Base-by-base conservation (phyloP, 192 early-diverging fungal species). In the Coemansia sp. region DNA sequence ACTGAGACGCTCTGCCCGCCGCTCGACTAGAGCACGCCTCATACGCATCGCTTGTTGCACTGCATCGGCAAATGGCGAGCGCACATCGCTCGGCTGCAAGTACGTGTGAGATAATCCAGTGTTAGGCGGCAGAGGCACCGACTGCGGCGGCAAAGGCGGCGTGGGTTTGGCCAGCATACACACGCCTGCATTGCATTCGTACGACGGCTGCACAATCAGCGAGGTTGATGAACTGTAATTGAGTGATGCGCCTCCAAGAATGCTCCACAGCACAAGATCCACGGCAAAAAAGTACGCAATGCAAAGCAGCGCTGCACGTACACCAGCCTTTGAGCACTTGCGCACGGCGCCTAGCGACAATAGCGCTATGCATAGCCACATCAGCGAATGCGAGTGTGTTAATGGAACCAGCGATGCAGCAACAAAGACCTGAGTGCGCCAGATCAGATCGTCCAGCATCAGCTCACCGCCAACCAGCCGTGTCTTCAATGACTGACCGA, bases 51-150 rank as follows among this genome's bases (percentile, higher is more conserved):
- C 75, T 40, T 68, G 65, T 41, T 57, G 69, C 7, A 77, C 75
- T 14, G 75, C 75, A 22, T 77, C 68, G n/a, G 75, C 69, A 65
- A 71, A 77, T 25, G 75, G 75, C 40, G 75, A 71, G 37, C 56
- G 61, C 39, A 71, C 64, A n/a, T 56, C 37, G 1, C 32, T 45
- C 20, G 57, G 60, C 25, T 60, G 41, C 19, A 68, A 46, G 54
- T 62, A 48, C 41, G 61, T 50, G 48, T 50, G 48, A 17, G 48
- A 17, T 1, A 17, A 50, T 7, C 14, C 20, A 19, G 8, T 22
- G 20, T 22, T 20, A 39, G 16, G 32, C 16, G 39, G 16, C 12
- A 46, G 61, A 9, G 61, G 19, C 10, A 32, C 19, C 44, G 38
- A 5, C 42, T 17, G 48, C n/a, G 41, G 59, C n/a, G 13, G 40